These are phyloP conservation scores for Aplosporella prunicola DNA, from an alignment of 2,329 filamentous ascomycete species.

Conservation along the genomic window DNA sequence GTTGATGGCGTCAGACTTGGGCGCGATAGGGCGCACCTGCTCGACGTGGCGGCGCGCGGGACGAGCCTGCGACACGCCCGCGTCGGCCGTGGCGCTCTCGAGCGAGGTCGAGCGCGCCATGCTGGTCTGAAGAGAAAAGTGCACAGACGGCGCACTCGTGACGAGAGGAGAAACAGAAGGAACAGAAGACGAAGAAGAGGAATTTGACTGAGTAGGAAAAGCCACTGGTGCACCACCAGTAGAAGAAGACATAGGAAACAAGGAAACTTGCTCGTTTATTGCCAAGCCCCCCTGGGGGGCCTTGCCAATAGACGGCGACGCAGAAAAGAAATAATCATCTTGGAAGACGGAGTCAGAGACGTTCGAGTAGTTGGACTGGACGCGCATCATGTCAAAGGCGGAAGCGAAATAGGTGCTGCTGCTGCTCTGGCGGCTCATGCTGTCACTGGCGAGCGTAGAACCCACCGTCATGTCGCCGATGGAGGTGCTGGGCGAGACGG, in stretches of 20 bases:
- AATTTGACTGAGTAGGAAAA: conserved; percentile 19
- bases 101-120: conserved; percentile 9
- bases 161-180: conserved; percentile 26
- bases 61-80: conserved; percentile 2
- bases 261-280: conserved; percentile 9
- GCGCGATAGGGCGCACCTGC: conserved; percentile 43
- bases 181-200: conserved; percentile 25
- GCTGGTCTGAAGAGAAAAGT: conserved; percentile 4
- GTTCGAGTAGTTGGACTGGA: conserved; percentile 32
- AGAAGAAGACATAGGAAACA: conserved; percentile 11
- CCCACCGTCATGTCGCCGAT: conserved; percentile 28
- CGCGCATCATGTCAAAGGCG: conserved; percentile 35
- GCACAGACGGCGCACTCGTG: conserved; percentile 11
- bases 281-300: conserved; percentile 11
- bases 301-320: conserved; percentile 15
- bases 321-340: conserved; percentile 18
- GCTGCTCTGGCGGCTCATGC: conserved; percentile 39
- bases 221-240: conserved; percentile 15
- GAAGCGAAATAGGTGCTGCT: conserved; percentile 31
- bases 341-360: conserved; percentile 25
- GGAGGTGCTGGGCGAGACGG: conserved; percentile 27
- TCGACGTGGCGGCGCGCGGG: conserved; percentile 41
- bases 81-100: conserved; percentile 32
- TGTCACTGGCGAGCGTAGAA: conserved; percentile 28
- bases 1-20: no score